A percentile compares a stretch with the other conserved stretches of the same genome.
Conservation (phyloP, 139 green algal genomes). For the Helicosporidium sp. region DNA sequence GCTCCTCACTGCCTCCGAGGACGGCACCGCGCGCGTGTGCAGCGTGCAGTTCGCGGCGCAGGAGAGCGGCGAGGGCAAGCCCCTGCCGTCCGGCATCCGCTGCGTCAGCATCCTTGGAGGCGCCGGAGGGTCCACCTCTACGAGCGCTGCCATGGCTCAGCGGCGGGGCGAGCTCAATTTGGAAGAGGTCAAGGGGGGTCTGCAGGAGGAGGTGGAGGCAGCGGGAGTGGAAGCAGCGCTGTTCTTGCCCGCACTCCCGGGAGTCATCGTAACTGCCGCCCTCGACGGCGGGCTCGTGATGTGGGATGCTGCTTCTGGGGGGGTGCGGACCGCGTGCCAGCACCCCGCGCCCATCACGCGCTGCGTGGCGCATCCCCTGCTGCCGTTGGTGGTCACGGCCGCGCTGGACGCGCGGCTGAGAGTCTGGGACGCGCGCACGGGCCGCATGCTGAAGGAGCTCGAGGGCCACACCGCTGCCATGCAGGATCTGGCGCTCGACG, state of each 20-base stretch:
- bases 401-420: slow-evolving; percentile 58
- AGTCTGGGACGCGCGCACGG: slow-evolving; percentile 57
- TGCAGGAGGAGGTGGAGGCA: slow-evolving; percentile 29
- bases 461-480: slow-evolving; percentile 39
- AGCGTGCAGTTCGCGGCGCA: too few species aligned
- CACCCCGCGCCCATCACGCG: slow-evolving; percentile 45
- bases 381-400: slow-evolving; percentile 49
- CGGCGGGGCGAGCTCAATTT: not conserved
- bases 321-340: slow-evolving; percentile 26
- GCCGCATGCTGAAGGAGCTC: slow-evolving; percentile 21
- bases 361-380: slow-evolving; percentile 32
- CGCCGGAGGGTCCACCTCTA: not conserved
- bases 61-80: too few species aligned
- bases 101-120: too few species aligned
- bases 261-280: slow-evolving; percentile 31
- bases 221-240: slow-evolving; percentile 43
- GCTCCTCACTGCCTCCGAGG: slow-evolving; percentile 38
- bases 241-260: slow-evolving; percentile 26
- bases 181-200: slow-evolving; percentile 22
- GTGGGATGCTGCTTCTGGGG: slow-evolving; percentile 39
- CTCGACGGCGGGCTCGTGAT: slow-evolving; percentile 54
- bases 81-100: too few species aligned
- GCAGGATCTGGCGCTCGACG: slow-evolving; percentile 41
- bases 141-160: not conserved
- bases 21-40: slow-evolving; percentile 33